These are phyloP conservation scores for Passalora sequoiae DNA, from an alignment of 2,329 filamentous ascomycete genomes.

Conservation along the genomic window DNA sequence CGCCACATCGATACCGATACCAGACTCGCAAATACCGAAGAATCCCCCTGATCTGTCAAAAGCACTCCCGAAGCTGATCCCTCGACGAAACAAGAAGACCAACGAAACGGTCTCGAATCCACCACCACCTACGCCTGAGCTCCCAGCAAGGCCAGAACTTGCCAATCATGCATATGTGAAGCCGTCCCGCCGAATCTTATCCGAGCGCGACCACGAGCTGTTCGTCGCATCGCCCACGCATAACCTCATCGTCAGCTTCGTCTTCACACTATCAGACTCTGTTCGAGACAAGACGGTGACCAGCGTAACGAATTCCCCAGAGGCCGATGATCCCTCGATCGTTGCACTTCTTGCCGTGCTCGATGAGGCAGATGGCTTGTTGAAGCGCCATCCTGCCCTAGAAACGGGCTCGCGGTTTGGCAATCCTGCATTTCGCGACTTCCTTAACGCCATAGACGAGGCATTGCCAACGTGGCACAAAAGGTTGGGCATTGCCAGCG, in stretches of 20 bases:
- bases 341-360: slow-evolving; percentile 64
- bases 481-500: slow-evolving; percentile 50
- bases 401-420: slow-evolving; percentile 92
- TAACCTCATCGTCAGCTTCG: slow-evolving; percentile 71
- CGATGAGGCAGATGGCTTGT: slow-evolving; percentile 60
- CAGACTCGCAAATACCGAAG: slow-evolving; percentile 13
- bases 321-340: slow-evolving; percentile 55
- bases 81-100: slow-evolving; percentile 53
- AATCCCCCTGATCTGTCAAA: slow-evolving; percentile 48
- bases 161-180: slow-evolving; percentile 53
- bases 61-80: slow-evolving; percentile 62
- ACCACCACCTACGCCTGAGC: slow-evolving; percentile 67
- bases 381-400: slow-evolving; percentile 68
- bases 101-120: slow-evolving; percentile 43
- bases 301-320: slow-evolving; percentile 47
- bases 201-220: slow-evolving; percentile 69
- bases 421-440: slow-evolving; percentile 82
- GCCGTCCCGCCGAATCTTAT: slow-evolving; percentile 76
- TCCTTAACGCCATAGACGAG: slow-evolving; percentile 61
- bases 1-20: slow-evolving; percentile 11
- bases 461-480: slow-evolving; percentile 58
- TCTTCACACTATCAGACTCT: slow-evolving; percentile 80
- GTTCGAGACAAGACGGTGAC: slow-evolving; percentile 67
- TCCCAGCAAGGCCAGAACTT: slow-evolving; percentile 61
- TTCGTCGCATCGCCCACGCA: slow-evolving; percentile 76